Percentiles rank a stretch among this genome's conserved stretches.
phyloP scores from a whole-genome alignment of 2,329 filamentous ascomycete genomes.

The Exophiala phaeomuriformis region DNA sequence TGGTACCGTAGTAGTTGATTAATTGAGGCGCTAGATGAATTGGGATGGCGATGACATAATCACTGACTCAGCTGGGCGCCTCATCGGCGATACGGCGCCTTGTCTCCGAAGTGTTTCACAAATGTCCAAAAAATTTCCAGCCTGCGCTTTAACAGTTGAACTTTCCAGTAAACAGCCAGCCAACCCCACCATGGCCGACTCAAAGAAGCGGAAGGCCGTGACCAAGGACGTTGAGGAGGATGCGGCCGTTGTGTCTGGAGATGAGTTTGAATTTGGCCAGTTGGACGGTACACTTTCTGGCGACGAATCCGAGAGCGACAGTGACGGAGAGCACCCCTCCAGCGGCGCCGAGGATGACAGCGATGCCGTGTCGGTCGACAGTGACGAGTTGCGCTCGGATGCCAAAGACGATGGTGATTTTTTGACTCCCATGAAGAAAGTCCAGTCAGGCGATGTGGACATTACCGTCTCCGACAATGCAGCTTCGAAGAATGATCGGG shows the following conservation, averaged over 20 bases:
- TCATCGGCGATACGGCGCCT: background rate
- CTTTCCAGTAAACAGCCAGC: background rate
- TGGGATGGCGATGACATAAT: background rate
- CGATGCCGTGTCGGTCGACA: constrained; percentile 33
- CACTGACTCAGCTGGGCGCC: background rate
- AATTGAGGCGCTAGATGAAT: background rate
- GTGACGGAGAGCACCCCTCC: constrained; percentile 31
- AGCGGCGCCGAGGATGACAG: constrained; percentile 24
- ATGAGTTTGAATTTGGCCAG: constrained; percentile 48
- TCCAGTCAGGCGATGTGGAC: constrained; percentile 47
- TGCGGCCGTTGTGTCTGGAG: constrained; percentile 50
- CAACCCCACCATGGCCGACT: constrained; percentile 16
- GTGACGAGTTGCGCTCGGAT: constrained; percentile 11
- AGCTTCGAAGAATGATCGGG: constrained; percentile 9
- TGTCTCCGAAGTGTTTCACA: background rate
- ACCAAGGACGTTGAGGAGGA: constrained; percentile 46
- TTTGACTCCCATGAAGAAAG: constrained; percentile 1
- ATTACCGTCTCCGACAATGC: constrained; percentile 47
- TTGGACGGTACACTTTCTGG: constrained; percentile 40
- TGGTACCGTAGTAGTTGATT: no score
- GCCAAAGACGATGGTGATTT: constrained; percentile 29
- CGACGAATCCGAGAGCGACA: constrained; percentile 35
- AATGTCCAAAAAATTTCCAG: constrained; percentile 2
- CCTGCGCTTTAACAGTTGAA: background rate
- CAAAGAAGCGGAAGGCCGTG: constrained; percentile 59